A percentile compares a stretch with the other conserved stretches of the same genome.
Evolutionary conservation across 192 early-diverging fungal genomes (phyloP).

Genomic region (Pecoramyces ruminantium): DNA sequence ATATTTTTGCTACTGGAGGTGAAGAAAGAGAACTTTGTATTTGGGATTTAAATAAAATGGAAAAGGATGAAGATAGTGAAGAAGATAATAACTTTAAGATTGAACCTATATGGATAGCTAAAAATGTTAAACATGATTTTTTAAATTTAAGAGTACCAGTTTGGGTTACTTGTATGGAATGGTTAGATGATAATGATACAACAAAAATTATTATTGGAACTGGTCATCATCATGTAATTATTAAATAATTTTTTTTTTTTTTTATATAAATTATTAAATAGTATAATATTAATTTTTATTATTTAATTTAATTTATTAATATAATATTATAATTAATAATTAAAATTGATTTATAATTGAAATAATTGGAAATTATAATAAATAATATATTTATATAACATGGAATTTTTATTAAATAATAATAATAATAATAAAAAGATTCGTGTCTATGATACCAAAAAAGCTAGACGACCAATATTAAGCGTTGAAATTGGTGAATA

Average conservation of each 20-base stretch:
- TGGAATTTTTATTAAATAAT: no score
- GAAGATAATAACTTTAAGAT: slow-evolving; percentile 3
- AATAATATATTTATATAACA: no score
- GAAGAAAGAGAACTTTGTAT: slow-evolving; percentile 68
- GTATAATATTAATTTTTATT: background rate
- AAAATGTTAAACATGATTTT: slow-evolving; percentile 68
- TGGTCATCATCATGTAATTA: slow-evolving; percentile 38
- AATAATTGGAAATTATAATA: no score
- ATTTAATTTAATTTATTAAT: no score
- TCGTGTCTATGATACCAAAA: slow-evolving; percentile 66
- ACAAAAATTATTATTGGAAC: slow-evolving; percentile 48
- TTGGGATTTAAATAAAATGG: slow-evolving; percentile 37
- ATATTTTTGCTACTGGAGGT: slow-evolving; percentile 68
- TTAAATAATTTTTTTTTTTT: background rate
- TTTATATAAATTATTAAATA: background rate
- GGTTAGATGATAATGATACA: slow-evolving; percentile 31
- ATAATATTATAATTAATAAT: no score
- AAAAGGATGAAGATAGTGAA: slow-evolving; percentile 6
- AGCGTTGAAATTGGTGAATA: slow-evolving; percentile 47
- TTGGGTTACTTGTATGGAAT: slow-evolving; percentile 74
- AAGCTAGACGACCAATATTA: slow-evolving; percentile 46
- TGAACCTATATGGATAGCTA: slow-evolving; percentile 59
- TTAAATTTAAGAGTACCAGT: slow-evolving; percentile 70
- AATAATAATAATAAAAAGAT: slow-evolving; percentile 27
- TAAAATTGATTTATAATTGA: no score